These are phyloP conservation scores for Cladosporium oxysporum DNA, from an alignment of 2,329 filamentous ascomycete species.

Conservation along the genomic window DNA sequence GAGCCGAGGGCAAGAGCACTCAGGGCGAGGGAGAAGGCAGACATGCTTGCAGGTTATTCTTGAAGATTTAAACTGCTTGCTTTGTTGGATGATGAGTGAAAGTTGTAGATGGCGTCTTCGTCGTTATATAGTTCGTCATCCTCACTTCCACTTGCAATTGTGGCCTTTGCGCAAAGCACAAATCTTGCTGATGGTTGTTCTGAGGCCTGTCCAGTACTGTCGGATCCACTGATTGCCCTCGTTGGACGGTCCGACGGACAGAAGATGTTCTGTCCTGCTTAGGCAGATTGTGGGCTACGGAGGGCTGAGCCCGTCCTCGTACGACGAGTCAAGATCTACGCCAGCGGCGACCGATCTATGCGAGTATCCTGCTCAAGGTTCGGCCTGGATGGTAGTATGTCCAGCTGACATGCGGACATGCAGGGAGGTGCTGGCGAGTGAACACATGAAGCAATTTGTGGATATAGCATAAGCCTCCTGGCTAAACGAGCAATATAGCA, in stretches of 20 bases:
- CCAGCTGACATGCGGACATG: conserved; percentile 15
- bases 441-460: neutral
- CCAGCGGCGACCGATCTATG: neutral
- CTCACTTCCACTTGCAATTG: neutral
- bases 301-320: conserved; percentile 4
- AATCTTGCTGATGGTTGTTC: neutral
- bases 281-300: conserved; percentile 7
- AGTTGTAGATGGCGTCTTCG: neutral
- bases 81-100: neutral
- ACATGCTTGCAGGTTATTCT: conserved; percentile 35
- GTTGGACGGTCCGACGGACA: conserved; percentile 16
- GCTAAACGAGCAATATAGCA: conserved; percentile 1
- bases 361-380: conserved; percentile 4
- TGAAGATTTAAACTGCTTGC: conserved; percentile 1
- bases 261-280: conserved; percentile 1
- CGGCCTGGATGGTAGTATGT: neutral
- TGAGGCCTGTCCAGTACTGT: neutral
- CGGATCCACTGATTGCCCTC: conserved; percentile 1
- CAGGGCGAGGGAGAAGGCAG: conserved; percentile 41
- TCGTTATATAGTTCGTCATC: neutral
- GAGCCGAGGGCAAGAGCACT: conserved; percentile 44
- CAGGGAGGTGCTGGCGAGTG: neutral
- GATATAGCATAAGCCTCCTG: neutral
- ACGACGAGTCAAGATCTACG: neutral
- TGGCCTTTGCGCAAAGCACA: neutral